Conservation (phyloP, 129 eudicot genomes). For the Pittosporum tobira region DNA sequence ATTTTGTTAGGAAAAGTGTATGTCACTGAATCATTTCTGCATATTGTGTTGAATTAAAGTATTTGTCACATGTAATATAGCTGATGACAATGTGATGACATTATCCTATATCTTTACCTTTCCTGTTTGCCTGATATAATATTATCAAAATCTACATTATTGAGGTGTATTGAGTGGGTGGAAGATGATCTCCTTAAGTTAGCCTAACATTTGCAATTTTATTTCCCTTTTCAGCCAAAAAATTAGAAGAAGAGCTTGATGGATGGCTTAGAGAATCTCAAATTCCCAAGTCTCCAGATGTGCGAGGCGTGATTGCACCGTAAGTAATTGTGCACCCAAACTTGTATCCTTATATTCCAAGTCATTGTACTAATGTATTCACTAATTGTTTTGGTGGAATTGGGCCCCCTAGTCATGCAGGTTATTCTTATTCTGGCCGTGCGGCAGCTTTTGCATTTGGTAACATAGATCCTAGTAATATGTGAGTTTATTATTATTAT, state of each 20-base stretch:
- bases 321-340: conserved; percentile 26
- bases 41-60: no score
- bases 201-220: not conserved
- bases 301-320: conserved; percentile 99
- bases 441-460: conserved; percentile 99
- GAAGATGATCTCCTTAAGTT: not conserved
- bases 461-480: conserved; percentile 75
- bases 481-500: conserved; percentile 38
- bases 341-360: not conserved
- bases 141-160: not conserved
- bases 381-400: conserved; percentile 20
- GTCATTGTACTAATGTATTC: conserved; percentile 6
- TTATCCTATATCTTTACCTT: not conserved
- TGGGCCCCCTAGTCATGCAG: conserved; percentile 79
- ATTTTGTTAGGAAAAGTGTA: no score
- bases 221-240: conserved; percentile 41
- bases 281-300: conserved; percentile 71
- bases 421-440: conserved; percentile 96
- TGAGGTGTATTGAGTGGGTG: not conserved
- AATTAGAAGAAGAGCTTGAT: conserved; percentile 71
- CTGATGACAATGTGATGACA: no score
- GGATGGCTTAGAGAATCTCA: conserved; percentile 78
- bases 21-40: no score
- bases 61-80: no score
- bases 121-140: no score